These are phyloP conservation scores for Ciborinia camelliae DNA, from an alignment of 2,329 filamentous ascomycete genomes.

Conservation along the genomic window DNA sequence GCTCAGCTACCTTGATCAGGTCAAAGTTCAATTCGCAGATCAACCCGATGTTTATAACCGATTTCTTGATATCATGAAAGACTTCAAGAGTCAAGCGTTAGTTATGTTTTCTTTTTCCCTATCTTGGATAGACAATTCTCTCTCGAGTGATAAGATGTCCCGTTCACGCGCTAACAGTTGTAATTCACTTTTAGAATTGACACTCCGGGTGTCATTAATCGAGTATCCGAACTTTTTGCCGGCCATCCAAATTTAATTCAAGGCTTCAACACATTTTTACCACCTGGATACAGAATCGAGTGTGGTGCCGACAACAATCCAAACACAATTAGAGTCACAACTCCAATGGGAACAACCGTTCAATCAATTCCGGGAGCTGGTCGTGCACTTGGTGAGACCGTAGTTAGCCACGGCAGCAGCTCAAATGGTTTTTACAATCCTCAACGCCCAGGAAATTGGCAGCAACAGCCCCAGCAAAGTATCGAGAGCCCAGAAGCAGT, in stretches of 20 bases:
- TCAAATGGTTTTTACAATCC: slow-evolving; percentile 42
- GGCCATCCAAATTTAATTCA: slow-evolving; percentile 94
- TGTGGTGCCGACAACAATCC: slow-evolving; percentile 92
- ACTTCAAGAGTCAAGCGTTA: slow-evolving; percentile 96
- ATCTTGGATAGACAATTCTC: neutral
- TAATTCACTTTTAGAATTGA: slow-evolving; percentile 64
- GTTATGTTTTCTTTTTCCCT: slow-evolving; percentile 39
- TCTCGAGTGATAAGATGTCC: slow-evolving; percentile 33
- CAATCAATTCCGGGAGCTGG: slow-evolving; percentile 67
- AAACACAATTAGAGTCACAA: slow-evolving; percentile 94
- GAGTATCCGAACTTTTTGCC: slow-evolving; percentile 92
- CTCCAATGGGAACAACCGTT: slow-evolving; percentile 94
- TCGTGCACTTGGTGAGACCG: slow-evolving; percentile 41
- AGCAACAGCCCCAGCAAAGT: slow-evolving; percentile 53
- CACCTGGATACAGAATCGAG: slow-evolving; percentile 93
- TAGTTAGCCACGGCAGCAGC: slow-evolving; percentile 26
- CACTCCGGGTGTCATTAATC: slow-evolving; percentile 93
- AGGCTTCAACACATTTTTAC: slow-evolving; percentile 96
- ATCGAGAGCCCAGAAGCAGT: slow-evolving; percentile 60
- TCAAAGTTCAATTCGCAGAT: slow-evolving; percentile 96
- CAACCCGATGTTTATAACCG: slow-evolving; percentile 96
- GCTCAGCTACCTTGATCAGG: slow-evolving; percentile 93
- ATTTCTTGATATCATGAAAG: slow-evolving; percentile 99
- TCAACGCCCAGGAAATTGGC: slow-evolving; percentile 48
- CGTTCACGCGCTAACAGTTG: neutral